phyloP scores from a whole-genome alignment of 768 basidiomycete species.

The Termitomyces sp. region DNA sequence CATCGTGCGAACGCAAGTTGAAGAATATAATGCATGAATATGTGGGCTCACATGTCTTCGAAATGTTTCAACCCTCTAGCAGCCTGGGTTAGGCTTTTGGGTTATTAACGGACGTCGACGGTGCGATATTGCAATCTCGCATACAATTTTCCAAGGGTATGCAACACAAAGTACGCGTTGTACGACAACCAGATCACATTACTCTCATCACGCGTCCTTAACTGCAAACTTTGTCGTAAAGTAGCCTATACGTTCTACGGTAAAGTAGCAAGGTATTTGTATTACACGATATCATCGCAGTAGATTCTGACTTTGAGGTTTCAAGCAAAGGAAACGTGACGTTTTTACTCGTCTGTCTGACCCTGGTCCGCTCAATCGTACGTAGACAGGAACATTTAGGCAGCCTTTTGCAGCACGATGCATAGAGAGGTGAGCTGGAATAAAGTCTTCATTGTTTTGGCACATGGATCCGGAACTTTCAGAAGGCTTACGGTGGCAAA shows the following conservation, averaged over 20 bases:
- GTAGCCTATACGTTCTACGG: too few relatives aligned
- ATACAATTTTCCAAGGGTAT: not conserved
- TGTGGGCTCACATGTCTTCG: constrained; percentile 19
- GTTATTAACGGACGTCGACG: constrained; percentile 18
- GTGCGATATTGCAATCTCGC: not conserved
- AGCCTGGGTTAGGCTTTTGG: constrained; percentile 17
- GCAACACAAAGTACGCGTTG: not conserved
- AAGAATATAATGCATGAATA: too few relatives aligned
- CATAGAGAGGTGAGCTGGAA: not conserved
- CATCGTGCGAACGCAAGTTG: too few relatives aligned
- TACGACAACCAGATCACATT: too few relatives aligned
- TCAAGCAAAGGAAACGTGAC: too few relatives aligned
- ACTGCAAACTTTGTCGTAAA: too few relatives aligned
- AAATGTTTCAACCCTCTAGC: constrained; percentile 14
- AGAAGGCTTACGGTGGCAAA: constrained; percentile 7
- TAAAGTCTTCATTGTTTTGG: constrained; percentile 5
- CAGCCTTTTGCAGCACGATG: not conserved
- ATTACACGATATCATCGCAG: too few relatives aligned
- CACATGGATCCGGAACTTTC: constrained; percentile 15
- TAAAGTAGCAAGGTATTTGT: too few relatives aligned
- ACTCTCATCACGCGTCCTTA: too few relatives aligned
- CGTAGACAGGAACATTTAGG: constrained; percentile 16
- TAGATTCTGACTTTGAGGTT: too few relatives aligned
- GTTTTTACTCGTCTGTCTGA: too few relatives aligned
- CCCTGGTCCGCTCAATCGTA: constrained; percentile 15